phyloP scores from a whole-genome alignment of 1,284 basidiomycete species.

The Pseudozyma tsukubaensis region DNA sequence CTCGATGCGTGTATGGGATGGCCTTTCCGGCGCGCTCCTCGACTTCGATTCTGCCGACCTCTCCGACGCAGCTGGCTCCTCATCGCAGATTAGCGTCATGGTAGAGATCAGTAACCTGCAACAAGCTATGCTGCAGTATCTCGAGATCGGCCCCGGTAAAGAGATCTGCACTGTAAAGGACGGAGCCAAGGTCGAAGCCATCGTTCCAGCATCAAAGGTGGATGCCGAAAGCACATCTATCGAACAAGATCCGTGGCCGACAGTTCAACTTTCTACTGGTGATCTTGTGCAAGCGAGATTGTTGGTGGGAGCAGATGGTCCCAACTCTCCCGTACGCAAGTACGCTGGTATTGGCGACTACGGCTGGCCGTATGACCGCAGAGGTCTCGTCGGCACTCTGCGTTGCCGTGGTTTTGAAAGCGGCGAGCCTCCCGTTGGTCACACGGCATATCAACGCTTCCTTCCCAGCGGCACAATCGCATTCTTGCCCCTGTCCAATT shows the following conservation, averaged over 20 bases:
- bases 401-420: constrained; percentile 34
- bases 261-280: constrained; percentile 14
- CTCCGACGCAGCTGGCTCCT: constrained; percentile 6
- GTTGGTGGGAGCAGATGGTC: constrained; percentile 93
- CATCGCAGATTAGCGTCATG: constrained; percentile 57
- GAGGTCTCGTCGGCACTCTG: constrained; percentile 91
- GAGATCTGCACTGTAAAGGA: constrained; percentile 73
- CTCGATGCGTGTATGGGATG: constrained; percentile 67
- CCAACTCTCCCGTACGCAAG: constrained; percentile 89
- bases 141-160: constrained; percentile 44
- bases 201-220: constrained; percentile 67
- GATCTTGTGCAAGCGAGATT: constrained; percentile 37
- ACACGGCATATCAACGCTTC: constrained; percentile 91
- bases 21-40: constrained; percentile 60
- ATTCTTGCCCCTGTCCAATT: constrained; percentile 75
- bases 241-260: constrained; percentile 63
- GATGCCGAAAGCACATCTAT: constrained; percentile 57
- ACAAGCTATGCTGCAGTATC: constrained; percentile 62
- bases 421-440: constrained; percentile 47
- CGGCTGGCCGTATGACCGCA: constrained; percentile 91
- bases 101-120: constrained; percentile 66
- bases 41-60: constrained; percentile 57
- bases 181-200: constrained; percentile 77
- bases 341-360: constrained; percentile 88
- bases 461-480: constrained; percentile 94